These are phyloP conservation scores for Phytophthora foliorum DNA, from an alignment of 352 stramenopile species.

Conservation along the genomic window DNA sequence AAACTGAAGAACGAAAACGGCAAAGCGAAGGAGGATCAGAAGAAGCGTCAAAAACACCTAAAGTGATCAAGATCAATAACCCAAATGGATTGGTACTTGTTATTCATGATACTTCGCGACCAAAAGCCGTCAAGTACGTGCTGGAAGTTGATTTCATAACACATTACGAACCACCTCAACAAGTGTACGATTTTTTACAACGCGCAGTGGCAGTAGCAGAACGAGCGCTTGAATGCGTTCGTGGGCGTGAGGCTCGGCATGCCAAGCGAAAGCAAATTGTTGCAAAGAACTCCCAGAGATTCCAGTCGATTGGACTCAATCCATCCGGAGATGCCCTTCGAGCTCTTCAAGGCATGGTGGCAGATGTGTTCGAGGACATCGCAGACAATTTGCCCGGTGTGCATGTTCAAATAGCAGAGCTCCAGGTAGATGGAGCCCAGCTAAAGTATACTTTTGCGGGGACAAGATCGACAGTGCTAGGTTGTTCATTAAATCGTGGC, in stretches of 20 bases:
- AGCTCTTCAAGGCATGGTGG: constrained; percentile 54
- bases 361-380: constrained; percentile 58
- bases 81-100: constrained; percentile 48
- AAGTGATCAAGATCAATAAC: constrained; percentile 29
- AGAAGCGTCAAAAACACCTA: background rate
- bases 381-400: constrained; percentile 58
- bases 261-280: constrained; percentile 35
- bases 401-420: constrained; percentile 63
- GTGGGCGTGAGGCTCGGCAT: constrained; percentile 53
- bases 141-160: constrained; percentile 55
- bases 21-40: background rate
- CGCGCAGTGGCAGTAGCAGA: constrained; percentile 50
- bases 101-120: constrained; percentile 37
- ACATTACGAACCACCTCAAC: constrained; percentile 24
- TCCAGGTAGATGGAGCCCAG: constrained; percentile 53
- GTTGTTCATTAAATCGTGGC: constrained; percentile 44
- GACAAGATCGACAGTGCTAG: constrained; percentile 46
- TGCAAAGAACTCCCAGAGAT: constrained; percentile 18
- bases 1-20: background rate
- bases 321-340: constrained; percentile 63
- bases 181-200: constrained; percentile 38
- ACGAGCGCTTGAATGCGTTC: constrained; percentile 58
- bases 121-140: constrained; percentile 41
- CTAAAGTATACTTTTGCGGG: constrained; percentile 64
- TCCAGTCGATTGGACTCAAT: constrained; percentile 57